Conservation (phyloP, 2,329 filamentous ascomycete genomes). For the Penicillium capsulatum region DNA sequence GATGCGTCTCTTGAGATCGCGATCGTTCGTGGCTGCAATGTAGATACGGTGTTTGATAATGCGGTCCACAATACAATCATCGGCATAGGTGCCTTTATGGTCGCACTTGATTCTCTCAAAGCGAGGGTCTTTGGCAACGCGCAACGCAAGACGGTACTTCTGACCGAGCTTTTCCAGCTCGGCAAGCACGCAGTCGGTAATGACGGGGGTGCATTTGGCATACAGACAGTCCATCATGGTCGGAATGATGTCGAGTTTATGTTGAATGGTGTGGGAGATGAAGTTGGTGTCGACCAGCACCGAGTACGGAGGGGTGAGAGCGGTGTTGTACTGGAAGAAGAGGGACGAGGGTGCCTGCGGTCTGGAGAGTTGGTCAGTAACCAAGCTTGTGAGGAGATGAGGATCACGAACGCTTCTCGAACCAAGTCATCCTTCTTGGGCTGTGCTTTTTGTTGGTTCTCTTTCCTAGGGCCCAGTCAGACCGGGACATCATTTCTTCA, state of each 20-base stretch:
- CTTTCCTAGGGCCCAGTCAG: too few species aligned
- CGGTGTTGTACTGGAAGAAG: slow-evolving; percentile 86
- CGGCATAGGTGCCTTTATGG: slow-evolving; percentile 82
- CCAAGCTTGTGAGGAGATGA: too few species aligned
- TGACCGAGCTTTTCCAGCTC: slow-evolving; percentile 85
- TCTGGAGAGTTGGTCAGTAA: slow-evolving; percentile 30
- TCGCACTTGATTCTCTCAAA: slow-evolving; percentile 84
- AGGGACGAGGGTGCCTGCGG: slow-evolving; percentile 76
- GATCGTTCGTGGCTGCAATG: slow-evolving; percentile 67
- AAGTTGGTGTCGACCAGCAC: slow-evolving; percentile 88
- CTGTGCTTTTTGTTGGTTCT: too few species aligned
- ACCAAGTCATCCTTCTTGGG: too few species aligned
- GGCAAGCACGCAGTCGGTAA: slow-evolving; percentile 77
- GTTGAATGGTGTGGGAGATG: slow-evolving; percentile 81
- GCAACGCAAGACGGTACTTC: slow-evolving; percentile 80
- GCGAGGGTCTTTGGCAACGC: slow-evolving; percentile 82
- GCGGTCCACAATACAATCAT: slow-evolving; percentile 76
- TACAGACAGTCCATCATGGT: slow-evolving; percentile 92
- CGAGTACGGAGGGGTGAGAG: slow-evolving; percentile 76
- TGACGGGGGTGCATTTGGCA: slow-evolving; percentile 83
- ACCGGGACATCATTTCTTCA: too few species aligned
- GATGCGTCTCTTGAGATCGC: slow-evolving; percentile 75
- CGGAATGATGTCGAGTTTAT: slow-evolving; percentile 81
- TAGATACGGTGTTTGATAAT: slow-evolving; percentile 71
- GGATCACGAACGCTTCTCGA: too few species aligned